A percentile compares a stretch with the other conserved stretches of the same genome.
phyloP scores from a whole-genome alignment of 164 flowering plant species.

The Stephania cephalantha region DNA sequence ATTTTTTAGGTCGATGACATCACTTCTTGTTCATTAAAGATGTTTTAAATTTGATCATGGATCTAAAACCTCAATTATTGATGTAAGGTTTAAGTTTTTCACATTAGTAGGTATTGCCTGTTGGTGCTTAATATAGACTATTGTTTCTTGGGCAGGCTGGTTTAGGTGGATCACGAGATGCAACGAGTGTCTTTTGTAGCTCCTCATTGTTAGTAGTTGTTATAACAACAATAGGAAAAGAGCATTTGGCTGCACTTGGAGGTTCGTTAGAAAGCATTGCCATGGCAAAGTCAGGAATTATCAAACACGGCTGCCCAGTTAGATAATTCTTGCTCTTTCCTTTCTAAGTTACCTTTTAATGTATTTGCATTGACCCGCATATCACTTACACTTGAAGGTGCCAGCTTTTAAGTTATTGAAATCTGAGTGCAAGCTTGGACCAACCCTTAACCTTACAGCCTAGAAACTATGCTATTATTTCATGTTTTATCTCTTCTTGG shows the following conservation, averaged over 20 bases:
- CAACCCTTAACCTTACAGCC: neutral
- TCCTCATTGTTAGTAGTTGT: conserved; percentile 59
- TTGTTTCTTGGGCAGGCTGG: conserved; percentile 57
- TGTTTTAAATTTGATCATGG: neutral
- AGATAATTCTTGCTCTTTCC: conserved; percentile 35
- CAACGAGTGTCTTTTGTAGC: conserved; percentile 73
- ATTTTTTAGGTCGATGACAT: neutral
- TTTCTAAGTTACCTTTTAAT: conserved; percentile 8
- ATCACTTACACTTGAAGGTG: neutral
- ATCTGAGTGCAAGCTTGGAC: neutral
- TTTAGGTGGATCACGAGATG: conserved; percentile 95
- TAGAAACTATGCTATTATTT: neutral
- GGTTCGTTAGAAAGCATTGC: conserved; percentile 95
- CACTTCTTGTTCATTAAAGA: too few relatives aligned
- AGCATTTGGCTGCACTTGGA: conserved; percentile 90
- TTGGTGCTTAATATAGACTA: neutral
- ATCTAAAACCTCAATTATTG: neutral
- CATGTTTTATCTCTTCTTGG: neutral
- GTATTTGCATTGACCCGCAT: neutral
- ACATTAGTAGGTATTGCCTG: neutral
- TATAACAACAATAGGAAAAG: conserved; percentile 83
- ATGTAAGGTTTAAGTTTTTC: neutral
- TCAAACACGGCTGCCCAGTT: conserved; percentile 88
- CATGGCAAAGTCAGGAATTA: conserved; percentile 84
- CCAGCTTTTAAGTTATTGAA: neutral